Base-by-base conservation (phyloP, 1,284 basidiomycete species). In the Termitomyces sp. region DNA sequence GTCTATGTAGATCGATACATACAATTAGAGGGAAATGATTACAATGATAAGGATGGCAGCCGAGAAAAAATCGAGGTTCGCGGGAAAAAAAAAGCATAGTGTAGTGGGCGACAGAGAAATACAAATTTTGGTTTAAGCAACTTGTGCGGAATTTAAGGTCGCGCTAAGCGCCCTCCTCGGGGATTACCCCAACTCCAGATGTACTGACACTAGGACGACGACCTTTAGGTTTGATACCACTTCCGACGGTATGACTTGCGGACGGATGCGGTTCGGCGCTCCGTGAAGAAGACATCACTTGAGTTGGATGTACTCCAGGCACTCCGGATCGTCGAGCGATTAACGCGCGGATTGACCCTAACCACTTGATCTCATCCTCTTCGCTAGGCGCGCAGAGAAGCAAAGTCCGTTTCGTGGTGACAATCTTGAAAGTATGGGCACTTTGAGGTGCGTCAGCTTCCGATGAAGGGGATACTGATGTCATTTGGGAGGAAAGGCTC, bases 331-430 rank as follows among this genome's bases (percentile, higher is more conserved):
- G 73, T 53, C 89, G 76, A 11, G 86, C 87, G 59, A 98, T 86
- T 62, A 98, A 77, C 58, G 93, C 93, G 50, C 93, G 86, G 43
- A 99, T 82, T 8, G 95, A 93, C 42, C 93, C 93, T 39, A 99
- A 76, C 97, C 97, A 99, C 68, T 91, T 91, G 70, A 99, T 97
- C 73, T 99, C 97, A 62, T 99, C 96, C 62, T 98, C 97, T 69
- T 99, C 97, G 52, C 82, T 88, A 3, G 97, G 96, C 9, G 96
- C 97, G 63, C 94, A 97, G 18, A 98, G 77, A 53, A 97, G 71
- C 57, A 93, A 78, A 19, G 90, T 88, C 52, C 93, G 82, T 69
- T 96, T 95, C 54, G 93, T 94, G 30, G 94, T 98, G 61, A 99
- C 90, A 56, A 99, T 89, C 72, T 97, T 93, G 83, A 99, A 97